Conservation (phyloP, 306 rosid genomes). For the Glycine soja region DNA sequence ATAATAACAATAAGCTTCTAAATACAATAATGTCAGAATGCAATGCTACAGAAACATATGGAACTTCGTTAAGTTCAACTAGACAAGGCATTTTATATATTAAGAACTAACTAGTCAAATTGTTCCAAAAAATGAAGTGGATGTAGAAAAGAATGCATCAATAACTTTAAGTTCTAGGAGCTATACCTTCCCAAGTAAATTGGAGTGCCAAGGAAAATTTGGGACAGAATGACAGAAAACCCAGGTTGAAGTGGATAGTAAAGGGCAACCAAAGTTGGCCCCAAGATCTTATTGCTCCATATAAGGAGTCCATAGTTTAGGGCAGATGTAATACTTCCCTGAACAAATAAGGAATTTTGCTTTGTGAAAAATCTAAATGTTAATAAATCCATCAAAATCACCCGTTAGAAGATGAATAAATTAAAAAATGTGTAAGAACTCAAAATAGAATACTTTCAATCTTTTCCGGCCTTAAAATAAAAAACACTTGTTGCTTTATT, state of each 20-base stretch:
- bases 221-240: conserved; percentile 72
- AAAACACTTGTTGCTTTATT: too few relatives aligned
- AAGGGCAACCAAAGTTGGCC: conserved; percentile 89
- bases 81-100: neutral
- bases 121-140: too few relatives aligned
- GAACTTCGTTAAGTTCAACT: neutral
- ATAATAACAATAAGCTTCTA: neutral
- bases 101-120: too few relatives aligned
- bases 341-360: conserved; percentile 40
- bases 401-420: neutral
- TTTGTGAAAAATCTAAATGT: conserved; percentile 8
- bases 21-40: too few relatives aligned
- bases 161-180: conserved; percentile 41
- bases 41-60: too few relatives aligned
- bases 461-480: too few relatives aligned
- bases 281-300: conserved; percentile 91
- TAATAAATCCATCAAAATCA: conserved; percentile 9
- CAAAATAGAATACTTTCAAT: too few relatives aligned
- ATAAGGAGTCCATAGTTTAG: conserved; percentile 80
- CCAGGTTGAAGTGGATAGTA: conserved; percentile 93
- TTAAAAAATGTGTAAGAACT: conserved; percentile 12
- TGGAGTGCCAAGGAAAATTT: conserved; percentile 87
- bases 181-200: conserved; percentile 87
- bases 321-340: conserved; percentile 92
- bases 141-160: conserved; percentile 14